Base-by-base conservation (phyloP, 225 moss, liverwort and hornwort genomes). In the Neckera pumila region DNA sequence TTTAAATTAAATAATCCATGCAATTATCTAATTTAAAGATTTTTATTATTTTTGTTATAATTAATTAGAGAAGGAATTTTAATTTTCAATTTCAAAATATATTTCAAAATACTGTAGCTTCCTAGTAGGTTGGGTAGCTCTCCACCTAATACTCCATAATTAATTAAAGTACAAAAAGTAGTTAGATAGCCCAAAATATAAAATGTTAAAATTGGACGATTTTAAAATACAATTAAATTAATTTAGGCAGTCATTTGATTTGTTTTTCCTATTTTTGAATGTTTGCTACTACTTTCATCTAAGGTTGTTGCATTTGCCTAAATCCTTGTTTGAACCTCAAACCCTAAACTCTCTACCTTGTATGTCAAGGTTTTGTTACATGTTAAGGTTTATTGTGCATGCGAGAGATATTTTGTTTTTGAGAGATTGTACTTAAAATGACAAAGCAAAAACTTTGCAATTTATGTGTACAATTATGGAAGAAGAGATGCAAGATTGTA, bases 281-380 rank as follows among this genome's bases (percentile, higher is more conserved):
- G 34, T 34, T 65, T 34, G 9, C 1, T 65, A 0, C 17, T 65
- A 34, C 17, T 65, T 63, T 65, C 34, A 65, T 34, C 5, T 10
- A 18, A 34, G 1, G 34, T 0, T 0, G 0, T 6, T 1, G 4
- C 6, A 36, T 66, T 20, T 11, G 20, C 1, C 8, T 5, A 34
- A 65, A 65, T 0, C 65, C 5, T 65, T 65, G 34, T 18, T 1
- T 34, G 18, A 18, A 65, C 34, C 10, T 10, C 10, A 65, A 65
- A 34, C 1, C 20, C 36, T 66, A 36, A 34, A 66, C 3, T 20
- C 17, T 66, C 17, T 66, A 36, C 10, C 1, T 36, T 20, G 6
- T 66, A 10, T 36, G 0, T 20, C 0, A 66, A 11, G 3, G 4
- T 20, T 67, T n/a, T n/a, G 12, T 22, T 67, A 21, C 11, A n/a